Evolutionary conservation across 768 basidiomycete species (phyloP), one percentile per base, ranked within the genome.

Genomic region (Rhodosporidiobolus odoratus): DNA sequence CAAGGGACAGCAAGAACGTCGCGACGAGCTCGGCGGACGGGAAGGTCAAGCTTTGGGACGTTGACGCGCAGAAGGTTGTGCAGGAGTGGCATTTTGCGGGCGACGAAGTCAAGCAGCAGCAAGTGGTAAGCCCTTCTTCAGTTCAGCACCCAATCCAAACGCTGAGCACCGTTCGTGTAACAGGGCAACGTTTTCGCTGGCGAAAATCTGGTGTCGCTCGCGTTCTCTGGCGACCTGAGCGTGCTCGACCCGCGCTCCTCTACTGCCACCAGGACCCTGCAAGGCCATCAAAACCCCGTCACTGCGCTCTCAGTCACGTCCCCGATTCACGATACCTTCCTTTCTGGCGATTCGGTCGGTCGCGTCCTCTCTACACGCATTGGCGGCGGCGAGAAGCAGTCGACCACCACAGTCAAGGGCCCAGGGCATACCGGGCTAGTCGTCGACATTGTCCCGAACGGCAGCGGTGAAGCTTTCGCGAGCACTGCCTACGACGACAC

Each of bases 1-100:
- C 60, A 10, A n/a, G 27, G n/a, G 69, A 75, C 53, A 41, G 62
- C 15, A 62, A 32, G 38, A 35, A 12, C 35, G n/a, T 75, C 21
- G 69, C 67, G 53, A 68, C 73, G 32, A 65, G 63, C 19, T 65
- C 60, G 35, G 73, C 69, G 5, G 93, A 97, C 78, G 85, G 89
- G 68, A 89, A 89, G 4, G 91, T 94, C 62, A 91, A 90, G 76
- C 80, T 96, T 2, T 97, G 93, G 93, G 92, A 96, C 73, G 86
- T 88, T 0, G 85, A 87, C 76, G 83, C 86, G 0, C 83, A 83
- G 68, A 89, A 91, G 78, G 83, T 85, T 10, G 80, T 71, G 4
- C 63, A 66, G 66, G 53, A 47, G 30, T 74, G 73, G 73, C 19
- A 32, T n/a, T 74, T 74, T n/a, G 69, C 45, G 21, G 73, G 73